These are phyloP conservation scores for Gymnopilus junonius DNA, from an alignment of 768 basidiomycete genomes.

Conservation along the genomic window DNA sequence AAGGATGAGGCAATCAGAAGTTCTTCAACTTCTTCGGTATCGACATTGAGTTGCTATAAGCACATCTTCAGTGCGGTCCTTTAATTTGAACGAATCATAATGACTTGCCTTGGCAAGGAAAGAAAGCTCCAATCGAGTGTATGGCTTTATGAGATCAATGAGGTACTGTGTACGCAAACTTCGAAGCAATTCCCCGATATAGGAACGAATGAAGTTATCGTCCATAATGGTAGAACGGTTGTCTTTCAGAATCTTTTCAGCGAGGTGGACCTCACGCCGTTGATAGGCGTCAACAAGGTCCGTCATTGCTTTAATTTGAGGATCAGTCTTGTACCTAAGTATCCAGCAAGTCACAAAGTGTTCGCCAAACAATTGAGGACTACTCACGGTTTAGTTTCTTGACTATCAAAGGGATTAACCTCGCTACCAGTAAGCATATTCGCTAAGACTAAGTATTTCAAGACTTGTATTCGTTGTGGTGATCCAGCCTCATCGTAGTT, in stretches of 20 bases:
- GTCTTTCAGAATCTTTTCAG: slow-evolving; percentile 93
- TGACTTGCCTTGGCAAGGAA: slow-evolving; percentile 85
- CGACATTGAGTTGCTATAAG: slow-evolving; percentile 91
- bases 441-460: slow-evolving; percentile 96
- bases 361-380: background rate
- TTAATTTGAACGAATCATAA: background rate
- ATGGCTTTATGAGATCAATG: slow-evolving; percentile 97
- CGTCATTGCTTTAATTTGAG: slow-evolving; percentile 98
- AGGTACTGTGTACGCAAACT: slow-evolving; percentile 96
- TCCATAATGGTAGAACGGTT: slow-evolving; percentile 97
- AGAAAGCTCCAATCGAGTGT: slow-evolving; percentile 89
- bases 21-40: slow-evolving; percentile 89
- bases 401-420: slow-evolving; percentile 99
- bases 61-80: background rate
- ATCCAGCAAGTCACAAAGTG: background rate
- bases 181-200: slow-evolving; percentile 94
- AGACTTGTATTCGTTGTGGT: slow-evolving; percentile 94
- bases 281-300: slow-evolving; percentile 97
- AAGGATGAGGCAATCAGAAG: slow-evolving; percentile 89
- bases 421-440: slow-evolving; percentile 99
- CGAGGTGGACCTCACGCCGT: slow-evolving; percentile 93
- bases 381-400: slow-evolving; percentile 96
- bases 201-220: slow-evolving; percentile 91
- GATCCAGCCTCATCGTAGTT: slow-evolving; percentile 99
- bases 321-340: slow-evolving; percentile 87